Base-by-base conservation (phyloP, 768 basidiomycete genomes). In the Hericium alpestre region DNA sequence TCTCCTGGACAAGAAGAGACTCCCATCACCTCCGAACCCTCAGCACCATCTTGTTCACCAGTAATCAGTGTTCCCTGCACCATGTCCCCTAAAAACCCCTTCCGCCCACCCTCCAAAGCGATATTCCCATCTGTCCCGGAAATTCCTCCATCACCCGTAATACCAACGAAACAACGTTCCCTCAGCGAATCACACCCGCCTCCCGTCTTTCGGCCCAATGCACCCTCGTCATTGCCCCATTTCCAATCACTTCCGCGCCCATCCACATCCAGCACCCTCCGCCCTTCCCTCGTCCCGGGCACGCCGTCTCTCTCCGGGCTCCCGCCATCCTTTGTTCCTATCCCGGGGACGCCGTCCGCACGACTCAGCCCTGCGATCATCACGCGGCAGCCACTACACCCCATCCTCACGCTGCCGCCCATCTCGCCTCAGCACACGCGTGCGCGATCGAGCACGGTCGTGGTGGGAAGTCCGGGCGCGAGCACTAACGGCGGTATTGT, bases 331-430 rank as follows among this genome's bases (percentile, higher is more conserved):
- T 51, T 22, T 38, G 61, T 62, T 27, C 57, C 61, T 16, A 53
- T 62, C 53, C 55, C 56, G 11, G 59, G 60, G 8, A 56, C 56
- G 5, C 37, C 61, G 10, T 20, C 49, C 16, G 62, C 62, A 4
- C 60, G 62, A 20, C 56, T 63, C 10, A 62, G 60, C 20, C 62
- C 62, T 23, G 62, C 62, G 5, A 58, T 63, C n/a, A 57, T 63
- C 49, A 58, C 62, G 3, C 60, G 62, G 46, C 62, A 61, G 16
- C 62, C 62, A 2, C 55, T 22, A 5, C 50, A 63, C 38, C 61
- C 61, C n/a, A 62, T 62, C 40, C 41, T 58, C 12, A 41, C 61
- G 2, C 59, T 62, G 32, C 62, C 59, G 20, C 57, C 60, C 8
- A 61, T 63, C n/a, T 49, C 55, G n/a, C 32, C 38, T 52, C 22